phyloP scores from a whole-genome alignment of 805 yeast species.

The Yarrowia yakushimensis region DNA sequence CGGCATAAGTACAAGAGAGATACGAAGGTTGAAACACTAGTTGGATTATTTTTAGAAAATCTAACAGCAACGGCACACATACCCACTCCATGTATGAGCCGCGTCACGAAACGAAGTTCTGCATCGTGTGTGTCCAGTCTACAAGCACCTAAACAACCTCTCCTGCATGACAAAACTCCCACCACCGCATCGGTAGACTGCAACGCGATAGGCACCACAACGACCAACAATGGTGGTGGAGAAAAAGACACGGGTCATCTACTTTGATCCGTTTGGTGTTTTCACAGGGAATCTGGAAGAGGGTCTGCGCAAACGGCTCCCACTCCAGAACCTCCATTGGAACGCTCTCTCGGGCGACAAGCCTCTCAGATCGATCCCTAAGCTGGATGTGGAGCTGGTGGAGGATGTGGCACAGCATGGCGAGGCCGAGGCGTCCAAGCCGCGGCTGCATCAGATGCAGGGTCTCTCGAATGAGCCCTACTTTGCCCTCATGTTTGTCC shows the following conservation, averaged over 20 bases:
- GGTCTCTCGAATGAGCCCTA: slow-evolving; percentile 49
- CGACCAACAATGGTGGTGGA: slow-evolving; percentile 26
- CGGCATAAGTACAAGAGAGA: not conserved
- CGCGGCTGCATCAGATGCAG: slow-evolving; percentile 40
- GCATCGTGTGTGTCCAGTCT: not conserved
- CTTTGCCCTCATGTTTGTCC: slow-evolving; percentile 64
- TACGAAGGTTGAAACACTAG: not conserved
- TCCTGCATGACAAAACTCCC: slow-evolving; percentile 18
- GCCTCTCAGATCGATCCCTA: slow-evolving; percentile 61
- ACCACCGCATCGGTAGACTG: slow-evolving; percentile 24
- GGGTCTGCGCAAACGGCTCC: slow-evolving; percentile 48
- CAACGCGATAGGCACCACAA: not conserved
- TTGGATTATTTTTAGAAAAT: not conserved
- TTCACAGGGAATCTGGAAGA: slow-evolving; percentile 38
- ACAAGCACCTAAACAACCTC: not conserved
- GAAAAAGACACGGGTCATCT: slow-evolving; percentile 45
- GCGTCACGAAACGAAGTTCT: not conserved
- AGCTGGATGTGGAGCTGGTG: slow-evolving; percentile 49
- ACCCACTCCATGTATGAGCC: not conserved
- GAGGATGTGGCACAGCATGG: slow-evolving; percentile 52
- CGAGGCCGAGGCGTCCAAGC: slow-evolving; percentile 28
- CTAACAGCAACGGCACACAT: not conserved
- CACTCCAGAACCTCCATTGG: slow-evolving; percentile 71
- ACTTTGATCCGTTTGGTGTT: slow-evolving; percentile 71
- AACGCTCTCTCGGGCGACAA: slow-evolving; percentile 43